Percentiles rank a stretch among this genome's conserved stretches.
phyloP scores from a whole-genome alignment of 805 yeast species.

The Tanozyma kutaoensis region DNA sequence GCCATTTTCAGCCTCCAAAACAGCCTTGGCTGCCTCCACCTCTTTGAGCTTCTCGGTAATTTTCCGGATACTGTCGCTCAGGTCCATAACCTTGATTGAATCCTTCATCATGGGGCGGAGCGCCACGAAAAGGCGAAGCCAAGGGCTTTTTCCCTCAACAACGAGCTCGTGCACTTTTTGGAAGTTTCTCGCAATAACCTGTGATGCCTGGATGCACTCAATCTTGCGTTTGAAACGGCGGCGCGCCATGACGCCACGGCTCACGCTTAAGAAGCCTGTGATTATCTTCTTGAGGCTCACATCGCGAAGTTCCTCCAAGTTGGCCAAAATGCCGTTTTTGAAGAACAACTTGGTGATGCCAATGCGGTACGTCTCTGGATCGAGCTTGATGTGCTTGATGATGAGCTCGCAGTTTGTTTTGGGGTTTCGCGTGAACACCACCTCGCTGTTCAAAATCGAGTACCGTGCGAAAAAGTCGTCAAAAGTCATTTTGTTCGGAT shows the following conservation, averaged over 20 bases:
- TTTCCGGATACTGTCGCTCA: constrained; percentile 40
- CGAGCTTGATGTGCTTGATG: constrained; percentile 48
- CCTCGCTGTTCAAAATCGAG: constrained; percentile 41
- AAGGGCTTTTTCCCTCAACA: constrained; percentile 14
- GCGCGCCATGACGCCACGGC: constrained; percentile 56
- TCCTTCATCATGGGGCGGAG: constrained; percentile 68
- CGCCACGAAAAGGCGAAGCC: constrained; percentile 65
- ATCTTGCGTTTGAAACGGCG: constrained; percentile 30
- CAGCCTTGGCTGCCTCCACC: constrained; percentile 14
- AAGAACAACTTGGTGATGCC: constrained; percentile 67
- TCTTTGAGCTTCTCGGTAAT: constrained; percentile 32
- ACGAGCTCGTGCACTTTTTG: constrained; percentile 40
- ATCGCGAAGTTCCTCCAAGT: constrained; percentile 68
- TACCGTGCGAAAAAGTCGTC: constrained; percentile 70
- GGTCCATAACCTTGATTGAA: constrained; percentile 44
- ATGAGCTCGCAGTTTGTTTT: constrained; percentile 62
- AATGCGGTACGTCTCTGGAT: constrained; percentile 43
- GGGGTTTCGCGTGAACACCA: constrained; percentile 29
- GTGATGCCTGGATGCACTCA: constrained; percentile 57
- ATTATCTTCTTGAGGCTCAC: constrained; percentile 40
- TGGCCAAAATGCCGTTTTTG: constrained; percentile 66
- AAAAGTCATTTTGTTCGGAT: constrained; percentile 83
- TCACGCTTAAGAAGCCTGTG: constrained; percentile 47
- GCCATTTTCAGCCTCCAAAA: constrained; percentile 19
- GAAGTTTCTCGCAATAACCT: constrained; percentile 52